Evolutionary conservation across 129 eudicot species (phyloP).

Genomic region (Lactuca sativa): DNA sequence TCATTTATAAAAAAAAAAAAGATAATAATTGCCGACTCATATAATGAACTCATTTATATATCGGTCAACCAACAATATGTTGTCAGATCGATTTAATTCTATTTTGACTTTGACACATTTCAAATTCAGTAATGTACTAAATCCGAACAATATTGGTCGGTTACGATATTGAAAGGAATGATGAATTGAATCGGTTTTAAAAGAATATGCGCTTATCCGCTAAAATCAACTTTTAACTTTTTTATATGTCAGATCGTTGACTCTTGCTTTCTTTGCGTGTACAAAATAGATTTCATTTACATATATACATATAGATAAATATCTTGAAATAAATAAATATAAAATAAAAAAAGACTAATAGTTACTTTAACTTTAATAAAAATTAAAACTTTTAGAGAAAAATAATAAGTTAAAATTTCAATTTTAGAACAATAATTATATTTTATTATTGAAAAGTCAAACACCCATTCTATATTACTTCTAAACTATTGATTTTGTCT

Average conservation of each 20-base stretch:
- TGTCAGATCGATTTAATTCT: neutral
- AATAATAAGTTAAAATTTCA: too few relatives aligned
- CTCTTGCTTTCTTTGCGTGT: slow-evolving; percentile 6
- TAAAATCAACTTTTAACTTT: neutral
- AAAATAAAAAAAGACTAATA: neutral
- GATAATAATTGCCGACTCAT: neutral
- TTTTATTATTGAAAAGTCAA: too few relatives aligned
- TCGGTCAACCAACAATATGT: neutral
- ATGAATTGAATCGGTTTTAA: neutral
- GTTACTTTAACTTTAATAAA: neutral
- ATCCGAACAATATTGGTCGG: slow-evolving; percentile 7
- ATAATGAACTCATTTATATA: too few relatives aligned
- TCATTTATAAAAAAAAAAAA: too few relatives aligned
- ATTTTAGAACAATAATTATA: too few relatives aligned
- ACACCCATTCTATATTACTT: too few relatives aligned
- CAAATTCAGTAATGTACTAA: slow-evolving; percentile 2
- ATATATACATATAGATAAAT: neutral
- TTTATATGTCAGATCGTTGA: slow-evolving; percentile 4
- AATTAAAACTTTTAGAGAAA: too few relatives aligned
- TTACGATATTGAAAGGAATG: slow-evolving; percentile 2
- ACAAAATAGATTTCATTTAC: neutral
- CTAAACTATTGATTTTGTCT: too few relatives aligned
- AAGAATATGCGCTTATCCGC: slow-evolving; percentile 2
- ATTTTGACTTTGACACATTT: slow-evolving; percentile 7
- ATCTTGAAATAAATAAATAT: neutral